A percentile compares a stretch with the other conserved stretches of the same genome.
These are phyloP conservation scores for Beauveria sp. DNA, from an alignment of 2,329 filamentous ascomycete species.

Conservation along the genomic window DNA sequence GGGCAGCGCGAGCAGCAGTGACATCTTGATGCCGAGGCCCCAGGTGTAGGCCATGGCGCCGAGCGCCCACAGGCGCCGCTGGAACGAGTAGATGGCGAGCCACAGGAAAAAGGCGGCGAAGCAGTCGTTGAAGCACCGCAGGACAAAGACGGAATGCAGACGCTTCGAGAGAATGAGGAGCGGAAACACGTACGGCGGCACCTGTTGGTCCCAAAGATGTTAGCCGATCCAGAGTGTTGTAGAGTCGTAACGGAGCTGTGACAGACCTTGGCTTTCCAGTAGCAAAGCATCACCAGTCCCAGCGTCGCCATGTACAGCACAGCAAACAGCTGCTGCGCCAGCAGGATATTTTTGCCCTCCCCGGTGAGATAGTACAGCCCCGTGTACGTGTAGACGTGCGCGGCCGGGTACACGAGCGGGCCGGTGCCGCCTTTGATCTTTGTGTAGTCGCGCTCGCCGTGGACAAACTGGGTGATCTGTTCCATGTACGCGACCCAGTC, in stretches of 20 bases:
- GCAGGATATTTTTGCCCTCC: constrained; percentile 63
- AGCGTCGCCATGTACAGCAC: constrained; percentile 71
- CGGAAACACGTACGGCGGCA: constrained; percentile 79
- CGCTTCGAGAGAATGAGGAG: constrained; percentile 85
- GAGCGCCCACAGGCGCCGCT: constrained; percentile 64
- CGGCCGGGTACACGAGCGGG: constrained; percentile 89
- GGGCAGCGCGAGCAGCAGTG: constrained; percentile 72
- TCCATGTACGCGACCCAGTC: constrained; percentile 98
- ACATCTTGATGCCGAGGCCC: constrained; percentile 94
- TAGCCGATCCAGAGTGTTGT: neutral
- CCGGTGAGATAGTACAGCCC: constrained; percentile 71
- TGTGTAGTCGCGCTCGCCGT: constrained; percentile 83
- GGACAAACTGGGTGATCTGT: constrained; percentile 70
- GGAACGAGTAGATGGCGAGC: constrained; percentile 69
- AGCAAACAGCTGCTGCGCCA: constrained; percentile 80
- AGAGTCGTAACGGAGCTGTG: neutral
- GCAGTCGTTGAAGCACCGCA: constrained; percentile 94
- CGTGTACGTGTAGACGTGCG: constrained; percentile 87
- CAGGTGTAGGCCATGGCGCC: constrained; percentile 67
- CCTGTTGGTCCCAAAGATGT: constrained; percentile 34
- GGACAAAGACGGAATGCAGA: constrained; percentile 85
- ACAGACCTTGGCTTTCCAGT: constrained; percentile 61
- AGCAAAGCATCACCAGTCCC: constrained; percentile 73
- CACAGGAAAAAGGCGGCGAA: constrained; percentile 81
- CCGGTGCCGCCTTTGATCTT: constrained; percentile 82